These are phyloP conservation scores for Metschnikowia colocasiae DNA, from an alignment of 805 yeast species.

Conservation along the genomic window DNA sequence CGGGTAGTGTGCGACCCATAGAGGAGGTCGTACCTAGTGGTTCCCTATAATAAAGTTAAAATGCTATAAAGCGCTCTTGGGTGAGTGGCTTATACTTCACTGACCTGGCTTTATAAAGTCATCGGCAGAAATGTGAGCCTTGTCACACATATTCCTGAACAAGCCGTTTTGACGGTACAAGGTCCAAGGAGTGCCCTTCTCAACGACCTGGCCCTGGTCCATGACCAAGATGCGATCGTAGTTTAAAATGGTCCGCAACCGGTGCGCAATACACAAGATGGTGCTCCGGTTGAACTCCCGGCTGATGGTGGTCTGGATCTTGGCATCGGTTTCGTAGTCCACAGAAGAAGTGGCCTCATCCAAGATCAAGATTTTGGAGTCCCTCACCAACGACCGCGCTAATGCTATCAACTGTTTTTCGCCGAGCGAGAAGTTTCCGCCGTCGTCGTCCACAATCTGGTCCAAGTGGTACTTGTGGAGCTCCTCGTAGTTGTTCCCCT, in stretches of 20 bases:
- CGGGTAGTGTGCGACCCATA: no score
- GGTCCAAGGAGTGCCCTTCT: constrained; percentile 33
- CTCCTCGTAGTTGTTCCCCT: constrained; percentile 15
- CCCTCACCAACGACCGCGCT: constrained; percentile 37
- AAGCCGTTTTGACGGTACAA: constrained; percentile 26
- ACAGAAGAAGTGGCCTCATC: constrained; percentile 41
- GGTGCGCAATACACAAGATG: constrained; percentile 38
- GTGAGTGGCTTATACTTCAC: no score
- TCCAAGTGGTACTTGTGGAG: constrained; percentile 37
- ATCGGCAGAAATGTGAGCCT: constrained; percentile 29
- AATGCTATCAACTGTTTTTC: constrained; percentile 38
- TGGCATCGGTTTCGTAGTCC: constrained; percentile 37
- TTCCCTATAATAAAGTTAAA: no score
- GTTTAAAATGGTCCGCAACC: constrained; percentile 35
- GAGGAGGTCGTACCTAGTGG: no score
- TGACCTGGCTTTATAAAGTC: constrained; percentile 21
- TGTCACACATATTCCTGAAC: constrained; percentile 36
- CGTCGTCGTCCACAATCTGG: constrained; percentile 35
- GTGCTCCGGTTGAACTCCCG: constrained; percentile 33
- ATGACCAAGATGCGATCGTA: constrained; percentile 35
- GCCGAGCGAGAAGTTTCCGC: constrained; percentile 36
- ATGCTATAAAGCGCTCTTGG: no score
- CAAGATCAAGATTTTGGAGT: constrained; percentile 33
- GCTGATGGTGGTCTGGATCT: constrained; percentile 32
- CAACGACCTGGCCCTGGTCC: constrained; percentile 33